These are phyloP conservation scores for Yarrowia bubula DNA, from an alignment of 805 yeast genomes.

Conservation along the genomic window DNA sequence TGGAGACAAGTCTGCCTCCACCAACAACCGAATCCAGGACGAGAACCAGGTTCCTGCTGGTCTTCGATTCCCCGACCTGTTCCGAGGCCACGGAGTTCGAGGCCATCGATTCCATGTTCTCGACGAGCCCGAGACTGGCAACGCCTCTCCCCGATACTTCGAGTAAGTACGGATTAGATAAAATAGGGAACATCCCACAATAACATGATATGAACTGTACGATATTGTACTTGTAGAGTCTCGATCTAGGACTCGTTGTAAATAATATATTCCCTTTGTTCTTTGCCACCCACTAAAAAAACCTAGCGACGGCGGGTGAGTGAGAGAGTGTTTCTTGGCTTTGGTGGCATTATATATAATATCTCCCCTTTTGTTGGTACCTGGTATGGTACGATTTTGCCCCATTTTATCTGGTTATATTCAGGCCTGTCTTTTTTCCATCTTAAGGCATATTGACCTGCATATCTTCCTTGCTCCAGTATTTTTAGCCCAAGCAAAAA, in stretches of 20 bases:
- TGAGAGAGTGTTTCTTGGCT: background rate
- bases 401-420: too few species aligned
- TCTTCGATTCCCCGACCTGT: slow-evolving; percentile 71
- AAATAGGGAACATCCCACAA: background rate
- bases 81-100: slow-evolving; percentile 87
- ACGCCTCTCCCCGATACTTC: slow-evolving; percentile 29
- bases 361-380: too few species aligned
- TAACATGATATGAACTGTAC: background rate
- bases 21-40: slow-evolving; percentile 51
- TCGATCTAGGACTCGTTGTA: background rate
- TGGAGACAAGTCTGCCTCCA: slow-evolving; percentile 47
- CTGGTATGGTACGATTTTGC: too few species aligned
- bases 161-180: slow-evolving; percentile 4
- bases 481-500: too few species aligned
- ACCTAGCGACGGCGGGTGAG: background rate
- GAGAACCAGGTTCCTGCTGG: slow-evolving; percentile 59
- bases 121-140: slow-evolving; percentile 82
- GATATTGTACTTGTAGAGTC: background rate
- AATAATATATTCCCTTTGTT: background rate
- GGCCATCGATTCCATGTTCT: slow-evolving; percentile 94
- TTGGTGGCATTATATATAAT: too few species aligned
- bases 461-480: too few species aligned
- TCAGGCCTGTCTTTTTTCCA: too few species aligned
- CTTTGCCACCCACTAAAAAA: slow-evolving; percentile 1
- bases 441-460: too few species aligned